Conservation (phyloP, 139 green algal genomes). For the Nannochloris sp. region DNA sequence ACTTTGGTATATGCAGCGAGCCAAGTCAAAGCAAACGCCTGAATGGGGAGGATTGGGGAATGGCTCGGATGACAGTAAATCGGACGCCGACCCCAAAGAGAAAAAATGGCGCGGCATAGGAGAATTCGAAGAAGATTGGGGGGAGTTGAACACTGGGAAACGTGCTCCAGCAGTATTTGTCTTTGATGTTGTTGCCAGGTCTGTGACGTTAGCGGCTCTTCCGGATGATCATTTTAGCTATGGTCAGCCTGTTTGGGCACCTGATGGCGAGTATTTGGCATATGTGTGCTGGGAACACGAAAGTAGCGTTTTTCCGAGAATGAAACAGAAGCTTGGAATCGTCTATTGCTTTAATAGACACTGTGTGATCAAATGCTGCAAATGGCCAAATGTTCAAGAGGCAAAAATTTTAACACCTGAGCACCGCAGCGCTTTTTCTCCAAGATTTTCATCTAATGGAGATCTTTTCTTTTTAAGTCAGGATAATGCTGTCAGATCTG, state of each 20-base stretch:
- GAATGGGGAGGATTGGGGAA: conserved; percentile 29
- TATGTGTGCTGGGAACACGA: conserved; percentile 67
- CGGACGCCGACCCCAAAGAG: conserved; percentile 7
- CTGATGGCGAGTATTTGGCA: conserved; percentile 38
- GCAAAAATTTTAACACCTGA: conserved; percentile 10
- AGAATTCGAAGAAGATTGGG: conserved; percentile 70
- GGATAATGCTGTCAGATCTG: conserved; percentile 44
- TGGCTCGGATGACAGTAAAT: conserved; percentile 4
- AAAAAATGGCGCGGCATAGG: conserved; percentile 61
- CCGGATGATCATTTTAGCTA: conserved; percentile 30
- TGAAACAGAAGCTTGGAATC: conserved; percentile 59
- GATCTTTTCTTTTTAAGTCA: conserved; percentile 69
- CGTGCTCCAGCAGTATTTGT: conserved; percentile 48
- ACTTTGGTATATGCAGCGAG: conserved; percentile 10
- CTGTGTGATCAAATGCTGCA: conserved; percentile 19
- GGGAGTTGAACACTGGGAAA: conserved; percentile 74
- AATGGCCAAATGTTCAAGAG: background rate
- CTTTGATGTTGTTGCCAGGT: conserved; percentile 35
- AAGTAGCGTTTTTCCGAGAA: conserved; percentile 45
- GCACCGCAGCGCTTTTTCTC: conserved; percentile 37
- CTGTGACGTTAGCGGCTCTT: conserved; percentile 25
- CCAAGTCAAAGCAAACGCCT: conserved; percentile 23
- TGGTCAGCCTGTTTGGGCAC: conserved; percentile 68
- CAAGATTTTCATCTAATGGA: conserved; percentile 58
- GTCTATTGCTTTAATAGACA: conserved; percentile 85